These are phyloP conservation scores for Hypoxylon intermedium DNA, from an alignment of 495 filamentous ascomycete genomes.

Conservation along the genomic window DNA sequence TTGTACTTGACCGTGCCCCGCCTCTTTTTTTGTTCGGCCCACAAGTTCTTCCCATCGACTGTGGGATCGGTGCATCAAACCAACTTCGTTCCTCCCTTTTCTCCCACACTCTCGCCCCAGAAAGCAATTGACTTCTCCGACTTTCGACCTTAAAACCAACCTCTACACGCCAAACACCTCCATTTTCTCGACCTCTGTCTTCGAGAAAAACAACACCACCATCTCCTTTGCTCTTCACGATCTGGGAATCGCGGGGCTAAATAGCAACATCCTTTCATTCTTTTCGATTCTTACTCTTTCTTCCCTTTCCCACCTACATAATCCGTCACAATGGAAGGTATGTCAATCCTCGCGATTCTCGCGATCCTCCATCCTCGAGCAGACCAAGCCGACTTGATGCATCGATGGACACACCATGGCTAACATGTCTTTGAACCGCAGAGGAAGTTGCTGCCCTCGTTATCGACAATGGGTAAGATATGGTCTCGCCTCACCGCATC, in stretches of 20 bases:
- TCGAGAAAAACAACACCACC: conserved; percentile 44
- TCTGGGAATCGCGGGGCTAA: conserved; percentile 55
- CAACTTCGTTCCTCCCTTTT: conserved; percentile 44
- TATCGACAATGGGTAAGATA: conserved; percentile 99
- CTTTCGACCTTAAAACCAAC: conserved; percentile 60
- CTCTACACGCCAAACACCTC: conserved; percentile 57
- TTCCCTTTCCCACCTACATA: conserved; percentile 50
- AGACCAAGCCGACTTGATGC: conserved; percentile 4
- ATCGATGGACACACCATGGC: conserved; percentile 41
- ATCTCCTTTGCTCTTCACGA: conserved; percentile 50
- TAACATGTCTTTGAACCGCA: conserved; percentile 65
- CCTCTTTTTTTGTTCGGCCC: conserved; percentile 45
- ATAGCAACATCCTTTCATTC: conserved; percentile 41
- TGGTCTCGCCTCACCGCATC: conserved; percentile 42
- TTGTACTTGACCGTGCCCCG: conserved; percentile 39
- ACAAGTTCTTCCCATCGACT: conserved; percentile 42
- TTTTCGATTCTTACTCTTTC: conserved; percentile 44
- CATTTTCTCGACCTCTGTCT: conserved; percentile 48
- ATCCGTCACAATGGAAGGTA: conserved; percentile 63
- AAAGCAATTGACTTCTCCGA: conserved; percentile 40
- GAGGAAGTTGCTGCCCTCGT: conserved; percentile 99
- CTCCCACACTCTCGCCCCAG: conserved; percentile 37
- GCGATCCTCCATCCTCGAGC: conserved; percentile 13
- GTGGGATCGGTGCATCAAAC: conserved; percentile 41
- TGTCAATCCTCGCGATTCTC: conserved; percentile 21